Evolutionary conservation across 306 rosid species (phyloP), one percentile per base, ranked within the genome.

Genomic region (Gleditsia sinensis): DNA sequence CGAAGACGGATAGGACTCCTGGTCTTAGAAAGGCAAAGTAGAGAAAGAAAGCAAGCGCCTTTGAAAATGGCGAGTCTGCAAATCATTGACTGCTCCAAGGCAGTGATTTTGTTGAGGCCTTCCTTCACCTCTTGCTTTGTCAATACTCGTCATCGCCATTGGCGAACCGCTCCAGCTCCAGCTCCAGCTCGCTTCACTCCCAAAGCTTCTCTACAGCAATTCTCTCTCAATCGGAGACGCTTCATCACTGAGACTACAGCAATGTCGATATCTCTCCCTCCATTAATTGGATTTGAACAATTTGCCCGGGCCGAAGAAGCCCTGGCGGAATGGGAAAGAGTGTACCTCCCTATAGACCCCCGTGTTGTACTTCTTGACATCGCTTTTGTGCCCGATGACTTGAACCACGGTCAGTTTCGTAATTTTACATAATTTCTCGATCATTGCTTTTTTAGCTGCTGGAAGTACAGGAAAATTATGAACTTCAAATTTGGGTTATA

Each of bases 351-450:
- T 9, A 87, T 90, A 24, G 97, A 94, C 80, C 98, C 98, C 0
- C 97, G 98, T 51, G 98, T 94, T 10, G 98, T 94, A 43, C 98
- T 91, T 68, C 98, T 94, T 16, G 97, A 94, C 79, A 88, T 94
- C 36, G 95, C 96, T 43, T 94, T 94, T 76, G 98, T 94, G 5
- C 97, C 98, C 17, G 95, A 90, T 13, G 97, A 94, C 24, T 63
- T 69, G 6, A 84, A 72, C 76, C 98, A 86, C 45, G 97, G 98
- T 89, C 28, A 66, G 63, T 72, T 40, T 17, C 1, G 9, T 48
- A 8, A 28, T 1, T 21, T 6, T 5, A 28, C 25, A 7, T 32
- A 30, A 34, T 5, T 60, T 27, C 7, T 79, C 4, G 54, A 3
- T 64, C 34, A 1, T 45, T 4, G 25, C 5, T 45, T 4, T 23